Percentiles rank a stretch among this genome's conserved stretches.
Evolutionary conservation across 208 protist species (phyloP).

Genomic region (Acanthamoeba castellanii): DNA sequence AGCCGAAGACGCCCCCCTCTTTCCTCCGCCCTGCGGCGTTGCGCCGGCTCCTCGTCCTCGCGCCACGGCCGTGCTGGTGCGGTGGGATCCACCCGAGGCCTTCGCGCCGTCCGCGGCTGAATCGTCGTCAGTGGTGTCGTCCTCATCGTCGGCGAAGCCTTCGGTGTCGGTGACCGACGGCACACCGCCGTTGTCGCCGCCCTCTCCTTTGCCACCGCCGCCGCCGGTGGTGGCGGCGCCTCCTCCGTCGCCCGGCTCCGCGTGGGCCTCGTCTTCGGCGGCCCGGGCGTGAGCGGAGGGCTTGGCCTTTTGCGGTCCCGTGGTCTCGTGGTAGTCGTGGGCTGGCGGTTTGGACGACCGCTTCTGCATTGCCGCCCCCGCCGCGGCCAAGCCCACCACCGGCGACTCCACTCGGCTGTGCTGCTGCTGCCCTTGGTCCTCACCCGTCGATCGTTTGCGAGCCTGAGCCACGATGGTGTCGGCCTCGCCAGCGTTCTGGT

Average conservation of each 20-base stretch:
- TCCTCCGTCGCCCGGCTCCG: not conserved
- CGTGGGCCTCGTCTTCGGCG: not conserved
- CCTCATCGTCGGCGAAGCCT: constrained; percentile 57
- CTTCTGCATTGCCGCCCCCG: too few species aligned
- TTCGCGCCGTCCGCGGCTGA: not conserved
- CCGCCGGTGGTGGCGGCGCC: not conserved
- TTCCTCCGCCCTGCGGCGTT: not conserved
- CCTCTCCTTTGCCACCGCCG: not conserved
- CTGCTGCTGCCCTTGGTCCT: too few species aligned
- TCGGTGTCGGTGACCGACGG: constrained; percentile 25
- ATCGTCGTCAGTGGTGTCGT: not conserved
- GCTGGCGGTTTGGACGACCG: not conserved
- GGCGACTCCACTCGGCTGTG: too few species aligned
- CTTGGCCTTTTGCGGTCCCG: not conserved
- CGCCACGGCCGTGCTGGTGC: not conserved
- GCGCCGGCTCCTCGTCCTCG: not conserved
- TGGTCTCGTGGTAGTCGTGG: not conserved
- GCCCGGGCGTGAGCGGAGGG: not conserved
- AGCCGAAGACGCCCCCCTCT: not conserved
- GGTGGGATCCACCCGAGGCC: not conserved
- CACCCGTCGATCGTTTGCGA: too few species aligned
- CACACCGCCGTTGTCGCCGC: not conserved
- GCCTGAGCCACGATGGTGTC: too few species aligned
- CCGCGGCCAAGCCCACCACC: too few species aligned
- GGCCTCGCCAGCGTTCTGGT: too few species aligned